Evolutionary conservation across 2,329 filamentous ascomycete genomes (phyloP).

Genomic region (Penicillium capsulatum): DNA sequence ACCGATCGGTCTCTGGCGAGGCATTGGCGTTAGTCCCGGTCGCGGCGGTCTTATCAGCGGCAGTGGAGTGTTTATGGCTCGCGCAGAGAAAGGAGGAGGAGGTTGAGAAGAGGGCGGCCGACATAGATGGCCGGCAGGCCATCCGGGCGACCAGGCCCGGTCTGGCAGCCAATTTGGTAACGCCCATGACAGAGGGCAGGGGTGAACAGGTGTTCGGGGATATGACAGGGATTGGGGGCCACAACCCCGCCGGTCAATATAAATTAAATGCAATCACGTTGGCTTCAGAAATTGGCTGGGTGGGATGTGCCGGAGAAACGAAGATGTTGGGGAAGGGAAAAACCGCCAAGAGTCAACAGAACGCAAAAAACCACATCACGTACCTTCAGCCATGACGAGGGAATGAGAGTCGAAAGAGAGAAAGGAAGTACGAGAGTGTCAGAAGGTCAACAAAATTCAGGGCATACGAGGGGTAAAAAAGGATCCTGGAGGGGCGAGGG

Average conservation of each 20-base stretch:
- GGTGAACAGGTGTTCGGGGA: constrained; percentile 8
- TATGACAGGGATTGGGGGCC: constrained; percentile 5
- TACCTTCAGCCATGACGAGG: constrained; percentile 18
- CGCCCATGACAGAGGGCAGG: constrained; percentile 21
- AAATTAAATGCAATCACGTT: neutral
- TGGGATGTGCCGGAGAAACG: constrained; percentile 2
- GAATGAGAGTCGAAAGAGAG: neutral
- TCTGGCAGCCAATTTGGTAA: constrained; percentile 21
- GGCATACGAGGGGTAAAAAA: too few species aligned
- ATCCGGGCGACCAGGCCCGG: constrained; percentile 14
- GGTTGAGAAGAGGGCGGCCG: constrained; percentile 17
- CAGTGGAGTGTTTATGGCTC: constrained; percentile 9
- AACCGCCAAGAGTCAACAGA: constrained; percentile 12
- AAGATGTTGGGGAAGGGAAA: constrained; percentile 14
- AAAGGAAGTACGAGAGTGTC: constrained; percentile 1
- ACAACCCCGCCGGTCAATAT: neutral
- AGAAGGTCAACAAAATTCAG: neutral
- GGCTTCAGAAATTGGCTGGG: constrained; percentile 1
- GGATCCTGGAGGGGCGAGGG: constrained; percentile 2
- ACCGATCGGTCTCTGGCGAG: constrained; percentile 46
- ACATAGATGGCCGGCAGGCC: neutral
- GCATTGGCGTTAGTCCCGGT: constrained; percentile 1
- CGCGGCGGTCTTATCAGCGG: too few species aligned
- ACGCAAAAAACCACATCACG: constrained; percentile 11
- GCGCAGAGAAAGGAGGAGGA: constrained; percentile 17